Percentiles rank a stretch among this genome's conserved stretches.
Conservation (phyloP, 345 rosid genomes). For the Orychophragmus violaceus region DNA sequence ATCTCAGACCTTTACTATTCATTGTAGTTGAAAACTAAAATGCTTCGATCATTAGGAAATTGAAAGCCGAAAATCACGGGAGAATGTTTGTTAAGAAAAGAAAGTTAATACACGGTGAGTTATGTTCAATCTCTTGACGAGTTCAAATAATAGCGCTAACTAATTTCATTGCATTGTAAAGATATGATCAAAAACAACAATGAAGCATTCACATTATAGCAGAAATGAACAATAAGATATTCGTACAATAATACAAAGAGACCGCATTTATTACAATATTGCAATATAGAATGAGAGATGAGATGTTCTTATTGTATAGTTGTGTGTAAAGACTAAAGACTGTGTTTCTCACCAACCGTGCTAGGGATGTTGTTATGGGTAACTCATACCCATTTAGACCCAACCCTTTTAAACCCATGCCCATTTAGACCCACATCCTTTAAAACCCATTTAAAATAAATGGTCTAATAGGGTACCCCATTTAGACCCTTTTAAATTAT, state of each 20-base stretch:
- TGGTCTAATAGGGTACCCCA: too few species aligned
- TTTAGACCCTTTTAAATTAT: too few species aligned
- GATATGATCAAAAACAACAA: not conserved
- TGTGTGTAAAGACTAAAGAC: constrained; percentile 14
- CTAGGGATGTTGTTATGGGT: too few species aligned
- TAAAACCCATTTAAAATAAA: too few species aligned
- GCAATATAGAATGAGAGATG: constrained; percentile 1
- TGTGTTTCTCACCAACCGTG: constrained; percentile 67
- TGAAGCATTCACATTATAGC: not conserved
- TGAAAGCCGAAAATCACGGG: not conserved
- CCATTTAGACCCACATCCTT: too few species aligned
- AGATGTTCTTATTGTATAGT: constrained; percentile 6
- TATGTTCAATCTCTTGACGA: not conserved
- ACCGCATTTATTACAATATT: not conserved
- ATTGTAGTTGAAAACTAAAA: not conserved
- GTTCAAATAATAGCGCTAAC: not conserved
- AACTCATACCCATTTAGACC: too few species aligned
- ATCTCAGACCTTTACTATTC: not conserved
- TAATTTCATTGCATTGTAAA: not conserved
- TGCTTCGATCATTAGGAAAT: not conserved
- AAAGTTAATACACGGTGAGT: not conserved
- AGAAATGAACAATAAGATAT: not conserved
- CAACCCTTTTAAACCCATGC: too few species aligned
- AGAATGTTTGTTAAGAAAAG: not conserved
- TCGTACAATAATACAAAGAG: not conserved